Conservation (phyloP, 2,329 filamentous ascomycete genomes). For the Aspergillus nomiae region DNA sequence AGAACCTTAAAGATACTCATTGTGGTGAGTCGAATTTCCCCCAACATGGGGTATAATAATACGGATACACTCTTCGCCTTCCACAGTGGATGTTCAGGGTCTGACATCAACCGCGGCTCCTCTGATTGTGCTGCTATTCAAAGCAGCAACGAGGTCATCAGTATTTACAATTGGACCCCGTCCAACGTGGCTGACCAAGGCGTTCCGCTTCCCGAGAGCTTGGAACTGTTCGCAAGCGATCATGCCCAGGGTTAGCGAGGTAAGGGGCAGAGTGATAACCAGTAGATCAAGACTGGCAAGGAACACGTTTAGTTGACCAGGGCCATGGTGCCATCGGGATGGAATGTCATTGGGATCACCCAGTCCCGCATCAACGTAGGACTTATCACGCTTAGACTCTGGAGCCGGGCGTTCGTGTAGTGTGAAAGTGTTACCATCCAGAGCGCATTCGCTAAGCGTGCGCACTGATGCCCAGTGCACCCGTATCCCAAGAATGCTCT, state of each 20-base stretch:
- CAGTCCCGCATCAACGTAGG: neutral
- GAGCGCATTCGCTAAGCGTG: conserved; percentile 1
- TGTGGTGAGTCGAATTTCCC: conserved; percentile 6
- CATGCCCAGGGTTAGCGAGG: neutral
- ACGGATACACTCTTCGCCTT: conserved; percentile 1
- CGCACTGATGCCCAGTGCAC: conserved; percentile 3
- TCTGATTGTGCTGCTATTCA: conserved; percentile 1
- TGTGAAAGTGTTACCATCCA: conserved; percentile 1
- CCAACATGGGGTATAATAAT: conserved; percentile 9
- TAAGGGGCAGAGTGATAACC: conserved; percentile 4
- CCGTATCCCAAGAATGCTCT: conserved; percentile 5
- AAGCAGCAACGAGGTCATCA: conserved; percentile 1
- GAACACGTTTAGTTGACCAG: conserved; percentile 4
- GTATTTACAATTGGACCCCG: conserved; percentile 1
- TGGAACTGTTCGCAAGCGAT: conserved; percentile 6
- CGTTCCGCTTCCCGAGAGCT: conserved; percentile 3
- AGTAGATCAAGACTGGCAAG: conserved; percentile 6
- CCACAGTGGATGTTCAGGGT: conserved; percentile 3
- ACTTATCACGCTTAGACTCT: neutral
- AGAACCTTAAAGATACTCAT: neutral
- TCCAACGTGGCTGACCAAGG: conserved; percentile 4
- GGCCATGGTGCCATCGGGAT: neutral
- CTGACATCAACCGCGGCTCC: conserved; percentile 1
- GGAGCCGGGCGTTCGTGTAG: conserved; percentile 2
- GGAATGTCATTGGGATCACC: conserved; percentile 1